Evolutionary conservation across 148 eudicot genomes (phyloP).

Genomic region (Rheum nobile): DNA sequence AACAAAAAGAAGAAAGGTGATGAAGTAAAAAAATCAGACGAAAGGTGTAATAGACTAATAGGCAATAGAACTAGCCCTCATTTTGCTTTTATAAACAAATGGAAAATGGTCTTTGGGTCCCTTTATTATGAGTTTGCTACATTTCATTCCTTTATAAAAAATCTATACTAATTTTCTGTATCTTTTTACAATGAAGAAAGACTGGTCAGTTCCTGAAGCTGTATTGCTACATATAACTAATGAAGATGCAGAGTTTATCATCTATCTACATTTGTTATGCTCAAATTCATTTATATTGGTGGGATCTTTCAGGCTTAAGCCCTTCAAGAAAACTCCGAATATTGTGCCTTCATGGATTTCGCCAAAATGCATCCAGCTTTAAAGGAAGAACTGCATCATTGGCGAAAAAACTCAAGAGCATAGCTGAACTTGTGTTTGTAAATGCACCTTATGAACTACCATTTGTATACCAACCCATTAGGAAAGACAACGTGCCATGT

Average conservation of each 20-base stretch:
- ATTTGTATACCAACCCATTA: slow-evolving; percentile 61
- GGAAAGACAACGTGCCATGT: slow-evolving; percentile 13
- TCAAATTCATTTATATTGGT: neutral
- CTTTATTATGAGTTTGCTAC: neutral
- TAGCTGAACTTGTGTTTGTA: slow-evolving; percentile 71
- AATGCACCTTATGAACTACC: slow-evolving; percentile 86
- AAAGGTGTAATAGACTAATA: neutral
- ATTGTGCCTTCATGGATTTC: slow-evolving; percentile 89
- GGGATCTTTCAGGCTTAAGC: slow-evolving; percentile 20
- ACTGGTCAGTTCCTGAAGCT: neutral
- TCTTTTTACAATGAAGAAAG: neutral
- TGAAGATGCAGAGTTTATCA: too few species aligned
- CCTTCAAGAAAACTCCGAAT: slow-evolving; percentile 62
- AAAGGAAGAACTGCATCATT: slow-evolving; percentile 83
- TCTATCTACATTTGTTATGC: neutral
- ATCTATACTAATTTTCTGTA: neutral
- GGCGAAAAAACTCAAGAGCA: slow-evolving; percentile 75
- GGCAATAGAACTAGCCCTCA: neutral
- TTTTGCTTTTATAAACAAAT: neutral
- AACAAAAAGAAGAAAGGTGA: neutral
- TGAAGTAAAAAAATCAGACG: neutral
- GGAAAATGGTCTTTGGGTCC: neutral
- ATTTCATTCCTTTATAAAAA: neutral
- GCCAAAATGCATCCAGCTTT: slow-evolving; percentile 92
- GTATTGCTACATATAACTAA: too few species aligned